Evolutionary conservation across 169 alveolate genomes (phyloP).

Genomic region (Plasmodium reichenowi): DNA sequence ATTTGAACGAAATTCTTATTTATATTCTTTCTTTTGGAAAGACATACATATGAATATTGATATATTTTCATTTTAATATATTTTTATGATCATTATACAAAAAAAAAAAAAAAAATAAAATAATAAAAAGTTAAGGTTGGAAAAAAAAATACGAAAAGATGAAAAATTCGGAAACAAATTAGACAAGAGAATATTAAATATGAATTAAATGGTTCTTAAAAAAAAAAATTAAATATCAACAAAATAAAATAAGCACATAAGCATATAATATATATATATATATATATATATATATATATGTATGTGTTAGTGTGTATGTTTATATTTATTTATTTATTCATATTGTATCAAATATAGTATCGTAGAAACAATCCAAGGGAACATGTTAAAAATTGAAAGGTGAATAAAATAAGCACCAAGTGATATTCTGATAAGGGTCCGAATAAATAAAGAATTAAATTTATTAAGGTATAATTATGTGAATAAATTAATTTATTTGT

Average conservation of each 20-base stretch:
- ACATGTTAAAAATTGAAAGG: constrained; percentile 88
- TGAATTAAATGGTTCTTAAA: too few relatives aligned
- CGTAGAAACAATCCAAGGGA: constrained; percentile 88
- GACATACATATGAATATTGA: too few relatives aligned
- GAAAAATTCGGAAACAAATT: too few relatives aligned
- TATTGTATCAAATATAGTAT: constrained; percentile 78
- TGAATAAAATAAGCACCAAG: constrained; percentile 82
- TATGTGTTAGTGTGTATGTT: not conserved
- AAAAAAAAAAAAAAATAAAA: too few relatives aligned
- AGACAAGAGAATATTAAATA: too few relatives aligned
- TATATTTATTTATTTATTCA: not conserved
- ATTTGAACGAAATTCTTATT: too few relatives aligned
- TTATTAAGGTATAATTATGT: constrained; percentile 90
- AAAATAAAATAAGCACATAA: not conserved
- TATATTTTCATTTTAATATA: too few relatives aligned
- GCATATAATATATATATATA: not conserved
- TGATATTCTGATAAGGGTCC: constrained; percentile 93
- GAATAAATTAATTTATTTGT: constrained; percentile 88
- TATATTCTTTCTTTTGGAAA: too few relatives aligned
- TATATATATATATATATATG: not conserved
- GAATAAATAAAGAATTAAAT: constrained; percentile 86
- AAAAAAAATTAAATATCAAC: not conserved
- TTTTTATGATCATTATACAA: too few relatives aligned
- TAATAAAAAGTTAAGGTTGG: too few relatives aligned
- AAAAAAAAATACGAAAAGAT: too few relatives aligned